A percentile compares a stretch with the other conserved stretches of the same genome.
Conservation (phyloP, 306 rosid genomes). For the Casuarina equisetifolia region DNA sequence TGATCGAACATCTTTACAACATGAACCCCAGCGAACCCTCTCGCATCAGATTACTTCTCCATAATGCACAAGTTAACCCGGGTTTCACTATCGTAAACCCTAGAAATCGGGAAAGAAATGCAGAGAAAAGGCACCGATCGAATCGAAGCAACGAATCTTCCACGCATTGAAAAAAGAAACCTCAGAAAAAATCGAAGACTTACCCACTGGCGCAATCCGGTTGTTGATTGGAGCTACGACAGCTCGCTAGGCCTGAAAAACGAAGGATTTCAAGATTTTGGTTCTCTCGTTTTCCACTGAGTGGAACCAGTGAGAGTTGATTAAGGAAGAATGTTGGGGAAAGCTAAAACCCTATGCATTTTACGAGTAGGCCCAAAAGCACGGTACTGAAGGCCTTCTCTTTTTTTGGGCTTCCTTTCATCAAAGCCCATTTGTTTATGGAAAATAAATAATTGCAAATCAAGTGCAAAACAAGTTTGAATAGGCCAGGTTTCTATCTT, state of each 20-base stretch:
- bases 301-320: background rate
- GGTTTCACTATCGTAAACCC: background rate
- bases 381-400: background rate
- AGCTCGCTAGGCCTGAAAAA: background rate
- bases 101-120: background rate
- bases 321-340: background rate
- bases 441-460: too few relatives aligned
- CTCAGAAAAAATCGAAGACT: background rate
- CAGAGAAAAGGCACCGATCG: background rate
- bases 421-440: background rate
- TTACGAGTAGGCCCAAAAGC: background rate
- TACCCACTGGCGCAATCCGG: background rate
- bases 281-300: background rate
- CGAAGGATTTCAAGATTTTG: slow-evolving; percentile 14
- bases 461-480: too few relatives aligned
- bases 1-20: background rate
- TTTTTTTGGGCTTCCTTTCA: background rate
- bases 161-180: background rate
- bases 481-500: too few relatives aligned
- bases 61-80: background rate
- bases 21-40: background rate
- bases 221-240: background rate
- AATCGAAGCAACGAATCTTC: background rate
- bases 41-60: background rate
- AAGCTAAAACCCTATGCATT: background rate